These are phyloP conservation scores for Pythium sukuiense DNA, from an alignment of 352 stramenopile genomes.

Conservation along the genomic window DNA sequence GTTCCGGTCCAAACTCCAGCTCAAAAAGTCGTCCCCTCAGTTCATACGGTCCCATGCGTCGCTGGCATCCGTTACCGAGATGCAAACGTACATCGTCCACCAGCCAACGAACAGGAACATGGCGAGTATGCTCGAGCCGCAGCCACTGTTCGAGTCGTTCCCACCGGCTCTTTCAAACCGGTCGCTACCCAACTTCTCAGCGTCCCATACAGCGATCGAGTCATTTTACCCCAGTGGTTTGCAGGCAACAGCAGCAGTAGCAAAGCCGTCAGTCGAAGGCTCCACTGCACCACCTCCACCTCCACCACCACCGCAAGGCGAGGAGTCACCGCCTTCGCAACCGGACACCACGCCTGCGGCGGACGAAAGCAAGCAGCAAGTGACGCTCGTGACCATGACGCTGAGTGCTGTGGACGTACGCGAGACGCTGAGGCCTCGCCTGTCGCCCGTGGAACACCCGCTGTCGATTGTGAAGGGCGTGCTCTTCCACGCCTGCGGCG, in stretches of 20 bases:
- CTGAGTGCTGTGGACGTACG: neutral
- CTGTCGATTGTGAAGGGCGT: neutral
- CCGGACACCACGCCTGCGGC: neutral
- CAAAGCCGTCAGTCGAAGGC: too few species aligned
- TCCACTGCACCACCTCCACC: neutral
- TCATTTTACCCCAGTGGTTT: neutral
- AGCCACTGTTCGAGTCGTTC: constrained; percentile 1
- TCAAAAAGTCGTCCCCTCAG: constrained; percentile 9
- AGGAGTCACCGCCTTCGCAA: neutral
- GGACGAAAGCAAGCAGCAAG: constrained; percentile 26
- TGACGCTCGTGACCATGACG: constrained; percentile 32
- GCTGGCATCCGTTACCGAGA: constrained; percentile 3
- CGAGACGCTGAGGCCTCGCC: neutral
- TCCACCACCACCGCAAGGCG: too few species aligned
- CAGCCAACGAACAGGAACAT: neutral
- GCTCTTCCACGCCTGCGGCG: neutral
- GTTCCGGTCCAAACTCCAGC: constrained; percentile 31
- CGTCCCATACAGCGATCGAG: neutral
- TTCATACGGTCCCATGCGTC: neutral
- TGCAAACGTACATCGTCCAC: neutral
- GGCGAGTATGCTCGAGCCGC: neutral
- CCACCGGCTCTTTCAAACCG: too few species aligned
- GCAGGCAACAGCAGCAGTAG: neutral
- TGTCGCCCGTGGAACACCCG: neutral
- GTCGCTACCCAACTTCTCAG: neutral